A percentile compares a stretch with the other conserved stretches of the same genome.
phyloP scores from a whole-genome alignment of 2,329 filamentous ascomycete genomes.

The Periconia macrospinosa region DNA sequence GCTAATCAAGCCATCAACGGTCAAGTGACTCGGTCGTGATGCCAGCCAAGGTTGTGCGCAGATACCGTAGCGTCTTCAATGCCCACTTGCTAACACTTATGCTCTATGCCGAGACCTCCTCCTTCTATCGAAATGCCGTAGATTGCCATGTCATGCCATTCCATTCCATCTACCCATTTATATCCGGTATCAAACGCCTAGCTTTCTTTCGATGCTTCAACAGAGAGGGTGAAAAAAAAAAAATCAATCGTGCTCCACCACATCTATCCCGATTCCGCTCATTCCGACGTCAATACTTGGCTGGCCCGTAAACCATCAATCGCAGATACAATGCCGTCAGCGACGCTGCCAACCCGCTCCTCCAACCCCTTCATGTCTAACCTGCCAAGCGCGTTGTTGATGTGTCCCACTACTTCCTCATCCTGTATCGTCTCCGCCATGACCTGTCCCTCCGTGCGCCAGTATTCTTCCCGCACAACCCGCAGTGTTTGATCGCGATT shows the following conservation, averaged over 20 bases:
- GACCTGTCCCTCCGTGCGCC: constrained; percentile 73
- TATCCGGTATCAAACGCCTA: constrained; percentile 20
- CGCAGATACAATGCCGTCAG: constrained; percentile 38
- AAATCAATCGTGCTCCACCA: background rate
- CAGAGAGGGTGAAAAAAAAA: background rate
- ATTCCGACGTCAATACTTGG: constrained; percentile 6
- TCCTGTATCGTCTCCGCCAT: constrained; percentile 80
- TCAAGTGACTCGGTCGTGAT: background rate
- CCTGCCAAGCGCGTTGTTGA: constrained; percentile 67
- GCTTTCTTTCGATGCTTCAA: background rate
- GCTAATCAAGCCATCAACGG: background rate
- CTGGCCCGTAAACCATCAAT: constrained; percentile 27
- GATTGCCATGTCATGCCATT: background rate
- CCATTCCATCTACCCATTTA: no score
- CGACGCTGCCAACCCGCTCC: constrained; percentile 61
- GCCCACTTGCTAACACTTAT: no score
- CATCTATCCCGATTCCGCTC: background rate
- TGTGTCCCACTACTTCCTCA: constrained; percentile 70
- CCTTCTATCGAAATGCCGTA: background rate
- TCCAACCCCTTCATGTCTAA: constrained; percentile 65
- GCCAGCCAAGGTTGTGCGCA: no score
- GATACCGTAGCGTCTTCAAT: no score
- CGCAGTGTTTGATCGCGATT: constrained; percentile 73
- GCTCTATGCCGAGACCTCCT: no score
- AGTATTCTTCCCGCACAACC: constrained; percentile 69